A percentile compares a stretch with the other conserved stretches of the same genome.
Evolutionary conservation across 2,329 filamentous ascomycete genomes (phyloP).

Genomic region (Sclerotinia spermophila): DNA sequence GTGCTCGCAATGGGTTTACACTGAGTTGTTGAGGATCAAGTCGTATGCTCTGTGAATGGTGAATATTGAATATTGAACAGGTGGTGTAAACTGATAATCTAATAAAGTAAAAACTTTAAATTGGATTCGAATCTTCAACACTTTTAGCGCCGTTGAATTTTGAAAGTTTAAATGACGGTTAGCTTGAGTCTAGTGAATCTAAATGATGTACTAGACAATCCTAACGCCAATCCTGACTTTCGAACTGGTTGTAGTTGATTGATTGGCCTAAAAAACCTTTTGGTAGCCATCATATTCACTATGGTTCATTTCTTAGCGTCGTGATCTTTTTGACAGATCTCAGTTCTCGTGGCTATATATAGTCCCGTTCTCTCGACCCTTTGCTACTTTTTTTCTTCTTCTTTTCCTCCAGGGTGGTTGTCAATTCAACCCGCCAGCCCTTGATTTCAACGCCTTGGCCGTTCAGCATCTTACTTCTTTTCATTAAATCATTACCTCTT

Average conservation of each 20-base stretch:
- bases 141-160: too few species aligned
- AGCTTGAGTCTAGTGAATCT: background rate
- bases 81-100: background rate
- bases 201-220: background rate
- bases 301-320: background rate
- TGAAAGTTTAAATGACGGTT: background rate
- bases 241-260: background rate
- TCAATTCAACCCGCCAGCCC: background rate
- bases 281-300: background rate
- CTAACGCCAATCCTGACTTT: background rate
- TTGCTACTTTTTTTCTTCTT: background rate
- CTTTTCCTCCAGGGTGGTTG: background rate
- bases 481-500: background rate
- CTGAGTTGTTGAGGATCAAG: background rate
- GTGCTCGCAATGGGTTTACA: background rate
- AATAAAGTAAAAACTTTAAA: background rate
- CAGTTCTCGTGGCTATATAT: background rate
- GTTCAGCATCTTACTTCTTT: background rate
- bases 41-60: rapidly evolving
- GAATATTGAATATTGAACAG: background rate
- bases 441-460: background rate
- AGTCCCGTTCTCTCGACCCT: background rate
- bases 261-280: too few species aligned
- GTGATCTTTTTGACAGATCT: background rate
- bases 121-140: too few species aligned